Evolutionary conservation across 345 rosid species (phyloP), one percentile per base, ranked within the genome.

Genomic region (Streptanthus diversifolius): DNA sequence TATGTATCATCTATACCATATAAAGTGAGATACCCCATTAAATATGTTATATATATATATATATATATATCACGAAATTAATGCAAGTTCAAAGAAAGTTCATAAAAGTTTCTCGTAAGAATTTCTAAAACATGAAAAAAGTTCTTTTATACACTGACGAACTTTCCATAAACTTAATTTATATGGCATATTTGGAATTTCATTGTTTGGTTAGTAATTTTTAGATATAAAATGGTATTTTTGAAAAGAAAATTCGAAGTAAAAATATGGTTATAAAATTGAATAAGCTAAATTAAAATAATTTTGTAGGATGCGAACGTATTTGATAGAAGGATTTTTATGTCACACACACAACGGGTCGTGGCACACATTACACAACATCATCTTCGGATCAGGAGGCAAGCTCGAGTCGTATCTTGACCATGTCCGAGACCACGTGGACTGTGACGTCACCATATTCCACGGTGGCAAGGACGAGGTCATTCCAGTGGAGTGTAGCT

Each of bases 301-400:
- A 12, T 51, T 24, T 52, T 52, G 57, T 12, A 52, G 57, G 88
- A 70, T 90, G 25, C 77, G 85, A 77, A 90, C 97, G 27, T 95
- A 75, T 78, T 81, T 95, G 83, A 62, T 92, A 15, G 99, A 92
- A 79, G 99, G 98, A 9, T 95, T 91, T 64, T 86, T 84, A 40
- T 88, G 97, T 83, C 99, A 95, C 83, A 90, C 98, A 29, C 95
- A 90, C 48, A 90, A 87, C 6, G 93, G 91, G 0, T 91, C 98
- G 8, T 92, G 96, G 96, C 99, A 95, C 72, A 90, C 99, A 3
- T 83, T 95, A 21, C 99, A 95, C 89, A 95, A 95, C 85, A 83
- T 95, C 43, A 90, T 95, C 3, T 95, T 86, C 59, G 99, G 99
- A 44, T 77, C 87, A 8, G 98, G 90, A 19, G 79, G 84, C 75